Base-by-base conservation (phyloP, 352 stramenopile genomes). In the Pythium myriotylum region DNA sequence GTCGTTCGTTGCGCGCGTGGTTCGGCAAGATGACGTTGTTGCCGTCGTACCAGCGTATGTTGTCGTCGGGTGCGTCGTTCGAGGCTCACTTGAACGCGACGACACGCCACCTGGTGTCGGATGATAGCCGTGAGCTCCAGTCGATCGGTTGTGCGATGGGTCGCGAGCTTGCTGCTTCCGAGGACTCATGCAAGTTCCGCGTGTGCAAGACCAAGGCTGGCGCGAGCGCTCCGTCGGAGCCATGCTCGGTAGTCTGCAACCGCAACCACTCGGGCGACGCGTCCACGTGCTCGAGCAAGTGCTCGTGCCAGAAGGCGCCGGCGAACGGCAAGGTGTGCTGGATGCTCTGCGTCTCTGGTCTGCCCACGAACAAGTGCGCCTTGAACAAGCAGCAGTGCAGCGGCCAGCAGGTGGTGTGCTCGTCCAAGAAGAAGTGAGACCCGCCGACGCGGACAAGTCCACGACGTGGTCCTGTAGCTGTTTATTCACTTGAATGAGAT, bases 11-110 rank as follows among this genome's bases (percentile, higher is more conserved):
- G 43, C 76, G 76, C 27, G 64, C 76, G 16, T 86, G 72, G 69
- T 86, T 86, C 19, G 74, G 76, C 24, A 86, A 86, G 49, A 86
- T 86, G 76, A 79, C 68, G 60, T 41, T 86, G 50, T 47, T 86
- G 46, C 70, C 74, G 1, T 39, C 73, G 9, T 79, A 83, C 19
- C 70, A 77, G 37, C 74, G 74, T 10, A 55, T 86, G 45, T 53
- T 82, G 6, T 17, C n/a, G n/a, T n/a, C 51, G 24, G 47, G 62
- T 2, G 27, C 72, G 49, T 40, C 60, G 43, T 85, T 86, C 22
- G 72, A 73, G 42, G 62, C 67, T 33, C 69, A 73, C 52, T 57
- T 67, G 4, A 81, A 79, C 42, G 48, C 55, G 24, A 85, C 76
- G 7, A 77, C 65, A 9, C 74, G 70, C 19, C 72, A 73, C 48